These are phyloP conservation scores for Plasmodium knowlesi DNA, from an alignment of 169 alveolate species.

Conservation along the genomic window DNA sequence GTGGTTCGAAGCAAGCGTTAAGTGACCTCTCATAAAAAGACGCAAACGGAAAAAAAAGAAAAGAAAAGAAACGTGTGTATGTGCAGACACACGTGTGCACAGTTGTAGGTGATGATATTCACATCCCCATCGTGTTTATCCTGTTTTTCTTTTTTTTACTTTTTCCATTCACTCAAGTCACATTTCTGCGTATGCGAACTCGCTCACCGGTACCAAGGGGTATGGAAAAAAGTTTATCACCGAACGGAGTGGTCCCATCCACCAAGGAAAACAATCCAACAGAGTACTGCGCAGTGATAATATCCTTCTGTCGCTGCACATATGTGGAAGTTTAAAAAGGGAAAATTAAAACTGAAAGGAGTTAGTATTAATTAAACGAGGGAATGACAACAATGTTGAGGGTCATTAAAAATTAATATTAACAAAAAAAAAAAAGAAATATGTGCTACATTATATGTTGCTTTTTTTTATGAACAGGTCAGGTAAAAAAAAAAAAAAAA, in stretches of 20 bases:
- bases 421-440: too few relatives aligned
- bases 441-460: too few relatives aligned
- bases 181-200: background rate
- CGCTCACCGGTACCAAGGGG: background rate
- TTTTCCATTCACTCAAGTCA: background rate
- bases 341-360: background rate
- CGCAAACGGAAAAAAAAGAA: background rate
- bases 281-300: background rate
- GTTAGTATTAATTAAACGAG: background rate
- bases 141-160: too few relatives aligned
- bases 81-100: too few relatives aligned
- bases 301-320: background rate
- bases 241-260: background rate
- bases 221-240: background rate
- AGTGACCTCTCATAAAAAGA: background rate
- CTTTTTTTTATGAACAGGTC: too few relatives aligned
- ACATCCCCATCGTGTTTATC: background rate
- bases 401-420: background rate
- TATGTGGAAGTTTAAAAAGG: background rate
- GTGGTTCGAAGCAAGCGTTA: background rate
- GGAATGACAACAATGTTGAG: background rate
- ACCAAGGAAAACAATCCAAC: background rate
- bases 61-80: background rate
- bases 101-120: too few relatives aligned
- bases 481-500: too few relatives aligned